phyloP scores from a whole-genome alignment of 2,329 filamentous ascomycete species.

The Daldinia sp. region DNA sequence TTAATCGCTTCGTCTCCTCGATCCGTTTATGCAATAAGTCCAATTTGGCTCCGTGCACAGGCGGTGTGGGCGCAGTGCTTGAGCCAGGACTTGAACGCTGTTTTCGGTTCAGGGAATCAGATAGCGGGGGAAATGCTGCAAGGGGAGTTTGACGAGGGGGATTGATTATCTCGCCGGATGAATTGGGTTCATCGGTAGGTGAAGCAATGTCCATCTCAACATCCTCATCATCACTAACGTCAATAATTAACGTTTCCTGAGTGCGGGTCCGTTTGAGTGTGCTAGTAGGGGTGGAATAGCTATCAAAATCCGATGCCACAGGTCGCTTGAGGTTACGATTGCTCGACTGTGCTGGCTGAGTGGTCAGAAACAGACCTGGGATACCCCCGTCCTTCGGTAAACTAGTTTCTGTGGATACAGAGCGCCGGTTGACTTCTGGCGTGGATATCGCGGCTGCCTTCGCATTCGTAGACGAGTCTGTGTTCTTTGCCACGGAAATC shows the following conservation, averaged over 20 bases:
- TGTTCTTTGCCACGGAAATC: constrained; percentile 8
- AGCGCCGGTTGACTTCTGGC: constrained; percentile 26
- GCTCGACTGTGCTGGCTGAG: constrained; percentile 46
- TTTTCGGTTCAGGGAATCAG: constrained; percentile 56
- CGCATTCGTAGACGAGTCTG: constrained; percentile 31
- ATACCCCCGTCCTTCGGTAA: constrained; percentile 43
- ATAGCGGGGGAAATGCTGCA: constrained; percentile 60
- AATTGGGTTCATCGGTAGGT: constrained; percentile 57
- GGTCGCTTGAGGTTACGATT: constrained; percentile 65
- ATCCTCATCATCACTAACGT: constrained; percentile 81
- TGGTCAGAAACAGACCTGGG: constrained; percentile 46
- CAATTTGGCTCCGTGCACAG: constrained; percentile 47
- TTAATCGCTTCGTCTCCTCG: constrained; percentile 69
- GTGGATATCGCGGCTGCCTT: constrained; percentile 7
- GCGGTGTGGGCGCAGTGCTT: constrained; percentile 53
- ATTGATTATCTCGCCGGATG: constrained; percentile 51
- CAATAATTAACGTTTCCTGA: constrained; percentile 74
- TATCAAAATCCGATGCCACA: constrained; percentile 78
- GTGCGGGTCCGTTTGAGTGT: constrained; percentile 69
- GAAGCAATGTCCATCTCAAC: constrained; percentile 76
- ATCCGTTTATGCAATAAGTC: constrained; percentile 62
- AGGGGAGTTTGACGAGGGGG: constrained; percentile 56
- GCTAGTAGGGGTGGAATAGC: constrained; percentile 57
- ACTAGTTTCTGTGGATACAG: constrained; percentile 35
- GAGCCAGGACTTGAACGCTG: constrained; percentile 57